phyloP scores from a whole-genome alignment of 495 filamentous ascomycete species.

The Filosporella fistucella region DNA sequence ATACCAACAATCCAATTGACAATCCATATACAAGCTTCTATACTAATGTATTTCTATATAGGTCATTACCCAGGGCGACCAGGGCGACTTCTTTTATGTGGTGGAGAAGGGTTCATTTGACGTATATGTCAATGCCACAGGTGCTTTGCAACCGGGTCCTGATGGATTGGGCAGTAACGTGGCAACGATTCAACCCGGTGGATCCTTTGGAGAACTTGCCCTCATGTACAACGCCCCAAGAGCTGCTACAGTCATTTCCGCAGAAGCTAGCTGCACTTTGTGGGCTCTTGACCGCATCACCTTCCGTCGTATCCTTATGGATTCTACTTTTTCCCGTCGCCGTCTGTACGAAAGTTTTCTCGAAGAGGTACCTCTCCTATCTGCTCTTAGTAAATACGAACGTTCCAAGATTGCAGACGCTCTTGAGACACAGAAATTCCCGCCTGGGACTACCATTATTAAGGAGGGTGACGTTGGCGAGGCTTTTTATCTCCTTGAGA shows the following conservation, averaged over 20 bases:
- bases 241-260: conserved; percentile 90
- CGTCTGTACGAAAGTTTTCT: conserved; percentile 97
- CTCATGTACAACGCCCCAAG: conserved; percentile 98
- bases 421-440: conserved; percentile 82
- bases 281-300: conserved; percentile 96
- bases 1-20: too few relatives aligned
- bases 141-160: conserved; percentile 72
- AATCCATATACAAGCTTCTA: too few relatives aligned
- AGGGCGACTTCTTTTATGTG: conserved; percentile 96
- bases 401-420: conserved; percentile 96
- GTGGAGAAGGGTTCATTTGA: conserved; percentile 90
- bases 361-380: conserved; percentile 91
- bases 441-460: conserved; percentile 79
- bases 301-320: conserved; percentile 97
- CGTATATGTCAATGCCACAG: conserved; percentile 81
- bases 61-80: conserved; percentile 93
- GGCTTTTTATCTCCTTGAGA: conserved; percentile 88
- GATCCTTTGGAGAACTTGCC: conserved; percentile 95
- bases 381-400: conserved; percentile 81
- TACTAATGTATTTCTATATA: conserved; percentile 18
- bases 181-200: conserved; percentile 76
- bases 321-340: conserved; percentile 90
- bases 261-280: conserved; percentile 71
- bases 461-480: conserved; percentile 86
- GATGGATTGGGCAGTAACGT: conserved; percentile 85